Evolutionary conservation across 441 rosid genomes (phyloP).

Genomic region (Daphne laureola): DNA sequence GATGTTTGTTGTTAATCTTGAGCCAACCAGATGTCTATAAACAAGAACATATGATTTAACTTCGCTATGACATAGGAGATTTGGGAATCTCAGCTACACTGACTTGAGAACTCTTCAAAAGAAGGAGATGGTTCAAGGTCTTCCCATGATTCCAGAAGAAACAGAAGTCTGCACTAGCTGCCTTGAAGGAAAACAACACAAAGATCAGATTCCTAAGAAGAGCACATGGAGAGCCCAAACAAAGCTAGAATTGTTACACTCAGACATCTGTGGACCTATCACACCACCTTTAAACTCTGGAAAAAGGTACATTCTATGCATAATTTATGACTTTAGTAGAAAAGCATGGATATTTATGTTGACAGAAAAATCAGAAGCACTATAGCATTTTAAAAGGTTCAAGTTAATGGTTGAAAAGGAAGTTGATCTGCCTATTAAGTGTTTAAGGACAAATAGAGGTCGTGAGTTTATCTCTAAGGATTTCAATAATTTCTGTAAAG

Average conservation of each 20-base stretch:
- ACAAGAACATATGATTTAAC: neutral
- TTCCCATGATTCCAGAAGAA: neutral
- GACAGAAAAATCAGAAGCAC: too few species aligned
- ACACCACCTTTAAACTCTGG: neutral
- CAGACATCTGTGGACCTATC: neutral
- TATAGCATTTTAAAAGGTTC: too few species aligned
- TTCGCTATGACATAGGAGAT: neutral
- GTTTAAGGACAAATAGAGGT: neutral
- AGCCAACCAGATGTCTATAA: neutral
- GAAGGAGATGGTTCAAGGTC: neutral
- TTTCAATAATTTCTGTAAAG: neutral
- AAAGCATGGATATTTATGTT: too few species aligned
- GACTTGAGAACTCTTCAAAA: neutral
- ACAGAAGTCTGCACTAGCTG: neutral
- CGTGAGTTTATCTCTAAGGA: neutral
- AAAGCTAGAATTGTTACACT: neutral
- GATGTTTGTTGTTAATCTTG: neutral
- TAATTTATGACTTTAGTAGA: too few species aligned
- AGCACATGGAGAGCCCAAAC: neutral
- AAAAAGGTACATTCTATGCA: too few species aligned
- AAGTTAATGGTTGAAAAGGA: too few species aligned
- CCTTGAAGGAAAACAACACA: neutral
- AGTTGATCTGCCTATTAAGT: too few species aligned
- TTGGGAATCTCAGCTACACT: neutral
- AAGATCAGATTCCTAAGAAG: neutral